Evolutionary conservation across 306 rosid species (phyloP), one percentile per base, ranked within the genome.

Genomic region (Castanea crenata): DNA sequence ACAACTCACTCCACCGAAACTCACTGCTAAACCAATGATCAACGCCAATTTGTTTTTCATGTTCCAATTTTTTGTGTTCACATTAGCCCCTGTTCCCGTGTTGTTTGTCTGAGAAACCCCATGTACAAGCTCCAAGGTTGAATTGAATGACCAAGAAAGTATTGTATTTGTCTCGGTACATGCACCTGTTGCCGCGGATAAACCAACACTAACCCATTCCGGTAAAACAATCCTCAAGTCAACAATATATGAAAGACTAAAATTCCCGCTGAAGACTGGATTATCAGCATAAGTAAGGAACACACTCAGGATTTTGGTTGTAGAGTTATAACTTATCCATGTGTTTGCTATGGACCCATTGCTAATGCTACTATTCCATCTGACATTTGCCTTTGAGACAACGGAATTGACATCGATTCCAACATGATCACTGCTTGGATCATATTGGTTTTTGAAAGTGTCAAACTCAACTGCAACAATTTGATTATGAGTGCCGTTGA

Each of bases 401-500:
- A 94, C 86, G n/a, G 97, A 90, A 49, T 92, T 86, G 35, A 92
- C 79, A 59, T 92, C 74, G 72, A 94, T 92, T 74, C 98, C 97
- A 0, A 90, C 81, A 55, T 94, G 98, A 74, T 90, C 72, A 1
- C 75, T 20, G 5, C 55, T 83, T 4, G 96, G 87, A 84, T 92
- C 98, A 92, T 91, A 94, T 0, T 0, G 3, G 7, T 94, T 80
- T 21, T 1, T 0, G 11, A 38, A 77, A 61, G 87, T 87, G 74
- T 94, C 98, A 62, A 94, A 88, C 84, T 94, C 97, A 41, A 94
- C 92, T 0, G 92, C 97, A 34, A 94, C 89, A 63, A 92, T 7
- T 38, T 38, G 46, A 7, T 38, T 38, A 38, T 38, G 46, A 38
- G 46, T 38, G 46, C 46, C 46, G 11, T 7, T 7, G 11, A 38